Percentiles rank a stretch among this genome's conserved stretches.
Evolutionary conservation across 1,284 basidiomycete species (phyloP).

Genomic region (Neolentinus lepideus): DNA sequence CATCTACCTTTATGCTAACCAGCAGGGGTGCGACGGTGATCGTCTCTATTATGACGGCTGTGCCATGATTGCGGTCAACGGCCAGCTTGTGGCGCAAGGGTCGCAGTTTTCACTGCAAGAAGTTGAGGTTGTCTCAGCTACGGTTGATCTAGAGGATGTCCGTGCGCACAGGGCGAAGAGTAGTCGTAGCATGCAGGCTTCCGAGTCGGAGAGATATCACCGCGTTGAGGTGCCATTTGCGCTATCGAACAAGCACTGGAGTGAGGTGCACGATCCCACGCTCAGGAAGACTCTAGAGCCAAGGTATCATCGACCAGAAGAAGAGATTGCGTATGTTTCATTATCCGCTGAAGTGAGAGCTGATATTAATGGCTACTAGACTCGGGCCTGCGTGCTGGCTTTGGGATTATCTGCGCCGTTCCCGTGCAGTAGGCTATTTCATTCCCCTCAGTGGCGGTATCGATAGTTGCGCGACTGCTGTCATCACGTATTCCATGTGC

Average conservation of each 20-base stretch:
- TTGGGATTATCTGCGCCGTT: slow-evolving; percentile 97
- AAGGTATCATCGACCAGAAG: slow-evolving; percentile 83
- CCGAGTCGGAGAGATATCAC: slow-evolving; percentile 64
- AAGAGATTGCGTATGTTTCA: slow-evolving; percentile 86
- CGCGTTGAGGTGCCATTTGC: slow-evolving; percentile 76
- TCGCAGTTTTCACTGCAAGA: slow-evolving; percentile 94
- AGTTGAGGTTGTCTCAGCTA: slow-evolving; percentile 93
- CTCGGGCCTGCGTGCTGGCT: slow-evolving; percentile 98
- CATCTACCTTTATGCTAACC: slow-evolving; percentile 96
- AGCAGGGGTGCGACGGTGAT: slow-evolving; percentile 98
- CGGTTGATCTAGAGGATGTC: slow-evolving; percentile 92
- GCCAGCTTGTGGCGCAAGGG: slow-evolving; percentile 88
- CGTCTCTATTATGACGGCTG: slow-evolving; percentile 97
- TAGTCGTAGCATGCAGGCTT: slow-evolving; percentile 88
- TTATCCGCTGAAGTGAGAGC: no score
- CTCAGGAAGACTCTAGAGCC: slow-evolving; percentile 46
- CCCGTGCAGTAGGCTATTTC: slow-evolving; percentile 93
- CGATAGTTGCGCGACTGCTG: slow-evolving; percentile 93
- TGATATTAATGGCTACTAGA: slow-evolving; percentile 32
- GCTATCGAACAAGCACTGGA: slow-evolving; percentile 68
- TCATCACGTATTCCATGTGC: slow-evolving; percentile 97
- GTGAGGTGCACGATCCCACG: slow-evolving; percentile 39
- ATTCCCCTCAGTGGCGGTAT: slow-evolving; percentile 97
- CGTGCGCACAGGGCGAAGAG: slow-evolving; percentile 79
- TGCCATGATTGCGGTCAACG: slow-evolving; percentile 93